phyloP scores from a whole-genome alignment of 2,329 filamentous ascomycete genomes.

The Periconia digitata region DNA sequence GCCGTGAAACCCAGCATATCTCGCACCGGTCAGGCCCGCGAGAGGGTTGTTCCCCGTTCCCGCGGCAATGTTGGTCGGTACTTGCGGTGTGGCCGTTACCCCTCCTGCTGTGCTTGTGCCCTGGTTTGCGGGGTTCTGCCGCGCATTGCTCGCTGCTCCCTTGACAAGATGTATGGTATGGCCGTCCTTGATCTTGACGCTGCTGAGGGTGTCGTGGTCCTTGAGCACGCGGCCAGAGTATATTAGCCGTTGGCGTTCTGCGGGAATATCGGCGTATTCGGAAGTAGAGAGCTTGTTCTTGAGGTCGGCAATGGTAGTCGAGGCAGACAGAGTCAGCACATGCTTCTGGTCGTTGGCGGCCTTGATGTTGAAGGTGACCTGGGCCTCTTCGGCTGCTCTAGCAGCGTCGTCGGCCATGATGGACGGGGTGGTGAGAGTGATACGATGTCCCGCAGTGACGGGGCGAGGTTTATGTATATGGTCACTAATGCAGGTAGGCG shows the following conservation, averaged over 20 bases:
- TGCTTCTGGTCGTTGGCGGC: slow-evolving; percentile 89
- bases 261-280: slow-evolving; percentile 83
- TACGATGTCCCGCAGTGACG: slow-evolving; percentile 9
- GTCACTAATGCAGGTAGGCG: slow-evolving; percentile 1
- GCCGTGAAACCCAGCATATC: slow-evolving; percentile 89
- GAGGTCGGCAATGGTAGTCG: slow-evolving; percentile 78
- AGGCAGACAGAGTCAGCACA: slow-evolving; percentile 75
- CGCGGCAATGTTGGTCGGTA: slow-evolving; percentile 77
- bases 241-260: slow-evolving; percentile 89
- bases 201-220: slow-evolving; percentile 80
- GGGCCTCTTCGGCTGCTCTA: slow-evolving; percentile 61
- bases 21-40: slow-evolving; percentile 85
- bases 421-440: slow-evolving; percentile 4
- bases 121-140: slow-evolving; percentile 58
- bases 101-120: slow-evolving; percentile 40
- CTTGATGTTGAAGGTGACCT: slow-evolving; percentile 96
- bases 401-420: slow-evolving; percentile 67
- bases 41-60: slow-evolving; percentile 82
- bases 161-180: slow-evolving; percentile 97
- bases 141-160: slow-evolving; percentile 84
- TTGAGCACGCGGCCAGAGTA: slow-evolving; percentile 97
- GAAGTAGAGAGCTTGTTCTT: slow-evolving; percentile 82
- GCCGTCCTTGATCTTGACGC: slow-evolving; percentile 93
- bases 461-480: background rate
- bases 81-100: slow-evolving; percentile 58